Base-by-base conservation (phyloP, 2,329 filamentous ascomycete species). In the Endocalyx cinctus region DNA sequence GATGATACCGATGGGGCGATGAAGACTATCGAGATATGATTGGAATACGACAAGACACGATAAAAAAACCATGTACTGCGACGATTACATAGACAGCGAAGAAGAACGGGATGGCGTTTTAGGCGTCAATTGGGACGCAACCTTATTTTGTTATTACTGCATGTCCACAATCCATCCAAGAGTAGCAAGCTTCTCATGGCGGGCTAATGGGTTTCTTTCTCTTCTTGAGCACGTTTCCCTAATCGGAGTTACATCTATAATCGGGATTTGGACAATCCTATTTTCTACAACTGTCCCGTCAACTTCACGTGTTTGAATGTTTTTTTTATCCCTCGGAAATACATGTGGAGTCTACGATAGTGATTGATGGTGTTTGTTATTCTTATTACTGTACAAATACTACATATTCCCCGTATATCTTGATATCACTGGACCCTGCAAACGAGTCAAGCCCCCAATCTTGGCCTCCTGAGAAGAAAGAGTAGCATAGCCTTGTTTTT, bases 11-110 rank as follows among this genome's bases (percentile, higher is more conserved):
- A 74, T 34, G 72, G 69, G 38, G 60, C 64, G 19, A 75, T 79
- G 73, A 79, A 76, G 63, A 74, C 72, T 40, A 79, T 79, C 57
- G 73, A 77, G 57, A 79, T 79, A 48, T 79, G 60, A 60, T 33
- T 42, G 46, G 42, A 46, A 31, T 30, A 50, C 45, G 46, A 54
- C 37, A 38, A 41, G 45, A 40, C 39, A 52, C 33, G 47, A 53
- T 36, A 45, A 31, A n/a, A n/a, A n/a, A n/a, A 39, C 34, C 40
- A 48, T 48, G 41, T 47, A 47, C 43, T 39, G 50, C 38, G 46
- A 51, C 38, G 38, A 47, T 41, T 45, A 41, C 38, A 54, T 50
- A 50, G 43, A 46, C 42, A 47, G 34, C 28, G 48, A 47, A 48
- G 29, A 42, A 44, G n/a, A n/a, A n/a, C n/a, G n/a, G n/a, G n/a